These are phyloP conservation scores for Paraphoma chrysanthemicola DNA, from an alignment of 2,329 filamentous ascomycete species.

Conservation along the genomic window DNA sequence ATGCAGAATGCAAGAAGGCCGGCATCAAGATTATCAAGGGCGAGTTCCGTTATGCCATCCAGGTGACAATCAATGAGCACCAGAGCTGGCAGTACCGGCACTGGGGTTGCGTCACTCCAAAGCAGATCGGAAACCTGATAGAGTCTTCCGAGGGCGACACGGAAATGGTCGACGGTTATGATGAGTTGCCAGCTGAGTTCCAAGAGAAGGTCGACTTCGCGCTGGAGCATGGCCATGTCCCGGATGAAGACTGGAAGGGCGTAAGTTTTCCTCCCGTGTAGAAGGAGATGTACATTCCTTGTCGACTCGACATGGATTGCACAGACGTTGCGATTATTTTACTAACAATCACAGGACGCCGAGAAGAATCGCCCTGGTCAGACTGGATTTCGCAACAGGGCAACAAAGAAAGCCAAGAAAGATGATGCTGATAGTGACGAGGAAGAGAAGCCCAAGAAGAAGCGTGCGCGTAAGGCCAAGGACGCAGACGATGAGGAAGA, in stretches of 20 bases:
- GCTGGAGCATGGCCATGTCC: slow-evolving; percentile 79
- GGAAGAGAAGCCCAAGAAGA: slow-evolving; percentile 52
- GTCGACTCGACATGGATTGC: not conserved
- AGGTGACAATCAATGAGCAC: slow-evolving; percentile 68
- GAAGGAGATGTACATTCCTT: not conserved
- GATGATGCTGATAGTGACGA: slow-evolving; percentile 27
- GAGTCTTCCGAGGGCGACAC: slow-evolving; percentile 65
- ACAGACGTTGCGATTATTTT: slow-evolving; percentile 40
- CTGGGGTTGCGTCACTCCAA: slow-evolving; percentile 90
- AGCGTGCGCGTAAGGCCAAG: slow-evolving; percentile 43
- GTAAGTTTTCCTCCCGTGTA: slow-evolving; percentile 60
- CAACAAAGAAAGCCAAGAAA: slow-evolving; percentile 40
- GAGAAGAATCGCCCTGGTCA: slow-evolving; percentile 75
- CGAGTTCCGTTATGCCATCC: slow-evolving; percentile 76
- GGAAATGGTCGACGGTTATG: slow-evolving; percentile 78
- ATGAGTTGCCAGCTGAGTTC: slow-evolving; percentile 72
- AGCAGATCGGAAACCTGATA: slow-evolving; percentile 71
- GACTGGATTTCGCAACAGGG: slow-evolving; percentile 61
- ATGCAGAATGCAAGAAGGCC: slow-evolving; percentile 74
- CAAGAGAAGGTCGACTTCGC: slow-evolving; percentile 78
- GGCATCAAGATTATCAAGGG: slow-evolving; percentile 73
- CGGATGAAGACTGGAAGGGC: slow-evolving; percentile 85
- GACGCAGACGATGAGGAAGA: slow-evolving; percentile 40
- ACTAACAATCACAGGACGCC: slow-evolving; percentile 64
- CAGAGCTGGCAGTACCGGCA: slow-evolving; percentile 81